Evolutionary conservation across 148 eudicot genomes (phyloP), one percentile per base, ranked within the genome.

Genomic region (Silene conica): DNA sequence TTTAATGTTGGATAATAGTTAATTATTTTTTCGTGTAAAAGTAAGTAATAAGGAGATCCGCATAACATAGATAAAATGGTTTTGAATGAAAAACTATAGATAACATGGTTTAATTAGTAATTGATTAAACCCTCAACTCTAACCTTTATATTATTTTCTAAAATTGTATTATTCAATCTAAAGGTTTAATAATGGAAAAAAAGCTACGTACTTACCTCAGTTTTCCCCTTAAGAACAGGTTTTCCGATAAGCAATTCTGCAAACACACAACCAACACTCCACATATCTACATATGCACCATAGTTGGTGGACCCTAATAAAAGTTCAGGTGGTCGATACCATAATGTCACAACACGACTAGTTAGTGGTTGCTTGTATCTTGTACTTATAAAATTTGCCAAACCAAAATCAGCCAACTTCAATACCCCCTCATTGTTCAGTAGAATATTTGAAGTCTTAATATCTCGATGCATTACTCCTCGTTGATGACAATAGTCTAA

Each of bases 261-360:
- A 77, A 94, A 90, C 22, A 94, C 97, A 78, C 98, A 94, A 16
- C 98, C 98, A 11, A 84, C 89, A 76, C 98, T 94, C 98, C 98
- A 94, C 59, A 94, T 70, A 64, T 94, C 98, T 25, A 94, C 97
- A 55, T 83, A 83, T 20, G 85, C 75, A 48, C 89, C 93, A 72
- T 94, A 94, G 66, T 79, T 86, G 55, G 97, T 94, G 1, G 97
- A 86, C 46, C 98, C 98, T 73, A 94, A 45, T 26, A 94, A 77
- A 70, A 94, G 93, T 74, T 94, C 98, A 60, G 98, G 98, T 67
- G 98, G 98, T 14, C 98, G 89, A 83, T 94, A 94, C 98, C 98
- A 94, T 22, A 94, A 79, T 63, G 98, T 94, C 25, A 94, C 97
- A 45, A 94, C 98, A 26, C 97, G 98, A 76, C 96, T 88, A 28